Conservation (phyloP, 192 early-diverging fungal species). For the Dissophora ornata region DNA sequence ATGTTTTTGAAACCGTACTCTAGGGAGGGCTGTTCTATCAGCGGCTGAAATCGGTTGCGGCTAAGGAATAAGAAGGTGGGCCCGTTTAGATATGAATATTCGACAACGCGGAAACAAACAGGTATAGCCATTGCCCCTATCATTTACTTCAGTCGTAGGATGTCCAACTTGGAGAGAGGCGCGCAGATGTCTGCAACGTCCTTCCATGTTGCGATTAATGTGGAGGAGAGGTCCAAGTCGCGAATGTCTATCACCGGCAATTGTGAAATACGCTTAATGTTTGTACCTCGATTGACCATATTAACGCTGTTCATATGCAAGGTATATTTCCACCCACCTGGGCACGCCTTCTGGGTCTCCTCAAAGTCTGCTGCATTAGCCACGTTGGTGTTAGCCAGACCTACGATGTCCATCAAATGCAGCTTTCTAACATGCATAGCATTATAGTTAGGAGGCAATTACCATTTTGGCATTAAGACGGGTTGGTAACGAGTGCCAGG, state of each 20-base stretch:
- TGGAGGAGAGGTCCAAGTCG: conserved; percentile 67
- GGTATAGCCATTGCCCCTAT: no score
- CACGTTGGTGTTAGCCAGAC: conserved; percentile 57
- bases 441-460: no score
- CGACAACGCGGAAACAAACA: not conserved
- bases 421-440: conserved; percentile 16
- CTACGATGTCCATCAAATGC: conserved; percentile 46
- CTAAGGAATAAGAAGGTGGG: conserved; percentile 23
- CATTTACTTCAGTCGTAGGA: conserved; percentile 63
- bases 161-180: conserved; percentile 53
- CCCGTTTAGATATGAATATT: not conserved
- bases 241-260: conserved; percentile 59
- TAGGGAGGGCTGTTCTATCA: conserved; percentile 14
- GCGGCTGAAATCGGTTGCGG: conserved; percentile 43
- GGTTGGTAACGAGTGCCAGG: no score
- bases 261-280: no score
- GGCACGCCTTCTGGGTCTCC: conserved; percentile 50
- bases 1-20: conserved; percentile 15
- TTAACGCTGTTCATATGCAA: no score
- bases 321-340: no score
- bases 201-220: conserved; percentile 61
- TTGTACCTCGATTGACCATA: no score
- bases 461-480: no score
- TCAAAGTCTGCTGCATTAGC: conserved; percentile 41
- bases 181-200: conserved; percentile 58